These are phyloP conservation scores for Yamadazyma sp. DNA, from an alignment of 805 yeast species.

Conservation along the genomic window DNA sequence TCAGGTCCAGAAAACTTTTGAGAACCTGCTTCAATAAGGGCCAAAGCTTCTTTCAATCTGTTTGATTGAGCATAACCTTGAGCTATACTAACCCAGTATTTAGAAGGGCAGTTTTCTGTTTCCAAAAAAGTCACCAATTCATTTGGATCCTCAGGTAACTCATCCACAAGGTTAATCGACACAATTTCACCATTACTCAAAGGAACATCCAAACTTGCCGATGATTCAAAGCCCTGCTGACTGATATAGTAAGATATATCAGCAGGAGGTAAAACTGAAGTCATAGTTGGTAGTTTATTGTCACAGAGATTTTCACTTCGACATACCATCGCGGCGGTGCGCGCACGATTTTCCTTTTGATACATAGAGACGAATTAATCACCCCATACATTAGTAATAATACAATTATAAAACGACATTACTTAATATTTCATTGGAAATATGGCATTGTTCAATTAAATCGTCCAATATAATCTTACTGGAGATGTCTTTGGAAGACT, in stretches of 20 bases:
- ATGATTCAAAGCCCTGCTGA: conserved; percentile 26
- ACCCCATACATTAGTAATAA: conserved; percentile 1
- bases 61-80: conserved; percentile 71
- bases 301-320: conserved; percentile 10
- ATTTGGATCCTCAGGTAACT: conserved; percentile 84
- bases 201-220: conserved; percentile 61
- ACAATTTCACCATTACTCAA: conserved; percentile 77
- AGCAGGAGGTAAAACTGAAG: conserved; percentile 11
- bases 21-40: conserved; percentile 59
- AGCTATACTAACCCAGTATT: conserved; percentile 84
- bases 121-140: conserved; percentile 78
- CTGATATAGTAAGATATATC: conserved; percentile 38
- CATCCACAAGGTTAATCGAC: conserved; percentile 74
- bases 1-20: conserved; percentile 39
- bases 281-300: conserved; percentile 5
- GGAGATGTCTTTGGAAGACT: neutral
- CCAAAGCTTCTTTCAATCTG: conserved; percentile 58
- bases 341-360: no score
- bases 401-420: conserved; percentile 7
- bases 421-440: conserved; percentile 10
- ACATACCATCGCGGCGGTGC: conserved; percentile 11
- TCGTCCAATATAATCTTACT: conserved; percentile 1
- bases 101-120: conserved; percentile 72
- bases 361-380: no score
- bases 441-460: conserved; percentile 11